Percentiles rank a stretch among this genome's conserved stretches.
Conservation (phyloP, 768 basidiomycete species). For the Calvatia gigantea region DNA sequence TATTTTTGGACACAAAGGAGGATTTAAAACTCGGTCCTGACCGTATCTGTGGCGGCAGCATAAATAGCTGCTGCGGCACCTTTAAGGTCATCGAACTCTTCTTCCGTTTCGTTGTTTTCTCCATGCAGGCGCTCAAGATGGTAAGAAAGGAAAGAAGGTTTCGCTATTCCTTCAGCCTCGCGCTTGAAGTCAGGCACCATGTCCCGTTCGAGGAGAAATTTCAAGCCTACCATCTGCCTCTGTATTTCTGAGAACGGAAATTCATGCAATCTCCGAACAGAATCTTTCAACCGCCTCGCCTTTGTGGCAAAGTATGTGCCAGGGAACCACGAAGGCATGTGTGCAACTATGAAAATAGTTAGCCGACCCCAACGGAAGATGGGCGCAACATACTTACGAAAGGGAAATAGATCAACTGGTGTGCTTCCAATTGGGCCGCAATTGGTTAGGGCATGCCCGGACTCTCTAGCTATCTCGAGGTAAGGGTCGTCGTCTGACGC, state of each 20-base stretch:
- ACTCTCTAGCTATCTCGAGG: background rate
- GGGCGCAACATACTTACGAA: background rate
- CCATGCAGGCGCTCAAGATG: slow-evolving; percentile 43
- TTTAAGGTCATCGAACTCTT: slow-evolving; percentile 57
- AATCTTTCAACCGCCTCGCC: slow-evolving; percentile 11
- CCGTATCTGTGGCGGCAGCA: slow-evolving; percentile 63
- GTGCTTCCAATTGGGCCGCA: slow-evolving; percentile 8
- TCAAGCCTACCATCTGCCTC: slow-evolving; percentile 13
- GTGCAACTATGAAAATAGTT: slow-evolving; percentile 12
- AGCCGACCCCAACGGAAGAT: background rate
- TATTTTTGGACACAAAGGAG: too few species aligned
- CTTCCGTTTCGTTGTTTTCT: slow-evolving; percentile 24
- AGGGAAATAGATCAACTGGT: slow-evolving; percentile 5
- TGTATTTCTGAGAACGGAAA: slow-evolving; percentile 17
- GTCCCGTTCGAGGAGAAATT: too few species aligned
- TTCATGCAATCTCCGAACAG: slow-evolving; percentile 14
- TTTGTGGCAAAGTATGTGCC: slow-evolving; percentile 18
- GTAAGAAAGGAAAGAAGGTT: too few species aligned
- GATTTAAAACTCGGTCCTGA: too few species aligned
- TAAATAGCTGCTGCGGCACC: slow-evolving; percentile 84
- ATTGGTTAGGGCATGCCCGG: background rate
- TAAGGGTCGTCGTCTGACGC: background rate
- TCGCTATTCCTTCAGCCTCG: too few species aligned
- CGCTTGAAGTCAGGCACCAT: too few species aligned
- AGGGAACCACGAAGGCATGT: slow-evolving; percentile 23